Conservation (phyloP, 805 yeast genomes). For the Candida rishiriensis region DNA sequence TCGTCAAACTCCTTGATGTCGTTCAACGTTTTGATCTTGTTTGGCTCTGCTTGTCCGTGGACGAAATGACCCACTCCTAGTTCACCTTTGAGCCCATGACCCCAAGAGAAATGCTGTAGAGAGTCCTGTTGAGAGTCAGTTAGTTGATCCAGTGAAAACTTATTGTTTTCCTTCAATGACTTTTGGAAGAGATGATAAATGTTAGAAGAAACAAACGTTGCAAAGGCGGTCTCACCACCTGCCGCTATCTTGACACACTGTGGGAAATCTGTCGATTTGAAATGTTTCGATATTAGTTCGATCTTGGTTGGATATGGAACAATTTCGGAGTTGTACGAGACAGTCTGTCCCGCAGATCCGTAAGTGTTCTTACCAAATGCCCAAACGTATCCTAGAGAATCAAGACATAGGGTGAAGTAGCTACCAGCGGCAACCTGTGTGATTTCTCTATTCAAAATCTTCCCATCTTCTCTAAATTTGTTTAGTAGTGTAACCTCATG, state of each 20-base stretch:
- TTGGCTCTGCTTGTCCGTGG: constrained; percentile 70
- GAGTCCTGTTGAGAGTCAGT: constrained; percentile 24
- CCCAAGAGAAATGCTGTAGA: constrained; percentile 56
- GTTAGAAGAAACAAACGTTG: constrained; percentile 35
- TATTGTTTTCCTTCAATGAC: constrained; percentile 15
- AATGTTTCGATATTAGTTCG: constrained; percentile 35
- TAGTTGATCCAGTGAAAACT: constrained; percentile 13
- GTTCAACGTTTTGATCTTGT: constrained; percentile 45
- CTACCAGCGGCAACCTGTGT: constrained; percentile 67
- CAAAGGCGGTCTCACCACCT: constrained; percentile 61
- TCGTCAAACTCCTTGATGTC: constrained; percentile 56
- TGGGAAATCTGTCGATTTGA: constrained; percentile 39
- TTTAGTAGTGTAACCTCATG: constrained; percentile 58
- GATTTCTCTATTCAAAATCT: constrained; percentile 40
- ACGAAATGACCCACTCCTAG: constrained; percentile 73
- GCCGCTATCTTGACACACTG: constrained; percentile 57
- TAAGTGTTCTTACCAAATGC: constrained; percentile 79
- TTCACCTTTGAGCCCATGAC: constrained; percentile 83
- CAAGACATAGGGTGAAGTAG: constrained; percentile 68
- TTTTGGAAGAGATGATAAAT: constrained; percentile 34
- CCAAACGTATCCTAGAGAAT: constrained; percentile 63
- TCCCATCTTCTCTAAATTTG: constrained; percentile 31
- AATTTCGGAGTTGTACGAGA: constrained; percentile 59
- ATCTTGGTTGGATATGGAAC: constrained; percentile 66
- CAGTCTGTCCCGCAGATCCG: constrained; percentile 81